Base-by-base conservation (phyloP, 225 moss, liverwort and hornwort species). In the Sphagnum contortum region DNA sequence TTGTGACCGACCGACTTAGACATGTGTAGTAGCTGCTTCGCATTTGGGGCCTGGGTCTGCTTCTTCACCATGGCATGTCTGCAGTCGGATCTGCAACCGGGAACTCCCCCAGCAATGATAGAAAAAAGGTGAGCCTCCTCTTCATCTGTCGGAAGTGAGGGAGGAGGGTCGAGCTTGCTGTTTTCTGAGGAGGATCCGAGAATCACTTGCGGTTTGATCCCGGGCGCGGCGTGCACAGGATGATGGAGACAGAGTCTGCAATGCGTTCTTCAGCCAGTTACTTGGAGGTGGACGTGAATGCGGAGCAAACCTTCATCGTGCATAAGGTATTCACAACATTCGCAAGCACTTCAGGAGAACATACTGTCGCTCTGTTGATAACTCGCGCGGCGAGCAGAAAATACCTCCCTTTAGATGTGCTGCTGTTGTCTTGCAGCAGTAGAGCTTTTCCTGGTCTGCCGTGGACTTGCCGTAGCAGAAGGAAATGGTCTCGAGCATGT, bases 211-310 rank as follows among this genome's bases (percentile, higher is more conserved):
- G 29, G 29, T 29, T 29, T 29, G 13, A 61, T 63, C 52, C 12
- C 5, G 47, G 47, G 50, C 74, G 2, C n/a, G 50, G 4, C 44
- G 29, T 13, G n/a, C 63, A 49, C 75, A 84, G 84, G 66, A 64
- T 74, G 49, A 69, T 49, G 2, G 64, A 45, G 44, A 64, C 61
- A 50, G 65, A 66, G 60, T 52, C 9, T 2, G 52, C 7, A 5
- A 5, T 52, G 52, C 52, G 78, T 78, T 12, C 78, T 85, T 81
- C 76, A 62, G 60, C 65, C 69, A 78, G 78, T 66, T 85, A 83
- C 59, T 71, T 92, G 73, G 92, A 89, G 78, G 87, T 92, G 44
- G 85, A 79, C 64, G 85, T 92, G 68, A 92, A 92, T 66, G 79
- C 81, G 45, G 83, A 87, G 72, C 82, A 80, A 72, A 79, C 75